Base-by-base conservation (phyloP, 2,329 filamentous ascomycete species). In the Fusarium circinatum region DNA sequence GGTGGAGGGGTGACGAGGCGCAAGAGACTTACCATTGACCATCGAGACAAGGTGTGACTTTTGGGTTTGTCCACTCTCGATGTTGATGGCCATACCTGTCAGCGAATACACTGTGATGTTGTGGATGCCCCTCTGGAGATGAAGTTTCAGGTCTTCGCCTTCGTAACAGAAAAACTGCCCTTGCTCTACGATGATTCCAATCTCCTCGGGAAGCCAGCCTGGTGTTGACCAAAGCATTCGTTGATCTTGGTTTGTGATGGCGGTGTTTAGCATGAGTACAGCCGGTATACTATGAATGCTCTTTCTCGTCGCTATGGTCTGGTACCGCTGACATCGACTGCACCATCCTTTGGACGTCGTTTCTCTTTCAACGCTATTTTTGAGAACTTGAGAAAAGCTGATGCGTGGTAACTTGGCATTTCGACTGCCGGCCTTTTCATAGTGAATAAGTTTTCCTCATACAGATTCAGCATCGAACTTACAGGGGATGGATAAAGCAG, bases 81-180 rank as follows among this genome's bases (percentile, higher is more conserved):
- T 96, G 76, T 98, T 96, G 15, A 94, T 92, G 18, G 97, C 94
- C 77, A 98, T 87, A 7, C 96, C 96, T 18, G 98, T 91, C 32
- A 99, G 86, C 67, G 98, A 97, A 81, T 98, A 99, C 1, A 98
- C 92, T 18, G 91, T 90, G 55, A 98, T 93, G 57, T 93, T 92
- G 66, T 95, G 93, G 12, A 92, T 92, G 28, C 93, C 93, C 38
- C 93, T 89, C 78, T 96, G 92, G 28, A 97, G 84, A 76, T 96
- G 94, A 54, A 93, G 84, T 79, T 92, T 92, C 73, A 99, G 83
- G 77, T 98, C 95, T 60, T 97, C 92, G 5, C 96, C 96, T 82
- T 99, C 95, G 74, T 95, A 98, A 82, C 95, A 98, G 82, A 94
- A 95, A 79, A 98, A 94, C 79, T 97, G 94, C n/a, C 94, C 94